Evolutionary conservation across 768 basidiomycete species (phyloP).

Genomic region (Pilatotrama ljubarskyi): DNA sequence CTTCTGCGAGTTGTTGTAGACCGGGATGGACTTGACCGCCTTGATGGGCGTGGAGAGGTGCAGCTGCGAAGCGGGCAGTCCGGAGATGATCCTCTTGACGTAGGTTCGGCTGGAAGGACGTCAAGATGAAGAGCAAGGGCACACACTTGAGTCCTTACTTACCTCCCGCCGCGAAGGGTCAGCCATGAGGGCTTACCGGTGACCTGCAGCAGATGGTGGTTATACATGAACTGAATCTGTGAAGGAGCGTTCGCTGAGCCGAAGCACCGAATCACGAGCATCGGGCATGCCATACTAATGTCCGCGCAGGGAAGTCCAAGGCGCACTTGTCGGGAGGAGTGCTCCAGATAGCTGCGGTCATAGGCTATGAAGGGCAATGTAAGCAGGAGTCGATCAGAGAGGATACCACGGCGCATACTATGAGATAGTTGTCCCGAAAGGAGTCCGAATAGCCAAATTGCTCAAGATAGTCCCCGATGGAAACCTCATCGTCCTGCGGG

Average conservation of each 20-base stretch:
- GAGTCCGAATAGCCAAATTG: constrained; percentile 65
- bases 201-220: constrained; percentile 73
- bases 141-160: no score
- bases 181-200: constrained; percentile 72
- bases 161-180: constrained; percentile 75
- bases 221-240: constrained; percentile 69
- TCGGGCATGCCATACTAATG: constrained; percentile 43
- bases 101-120: constrained; percentile 52
- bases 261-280: neutral
- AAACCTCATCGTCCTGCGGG: constrained; percentile 34
- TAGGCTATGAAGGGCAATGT: constrained; percentile 42
- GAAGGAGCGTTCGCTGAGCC: neutral
- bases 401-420: constrained; percentile 45
- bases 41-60: constrained; percentile 60
- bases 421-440: constrained; percentile 74
- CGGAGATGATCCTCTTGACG: constrained; percentile 59
- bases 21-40: constrained; percentile 33
- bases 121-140: neutral
- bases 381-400: neutral
- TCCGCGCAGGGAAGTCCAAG: constrained; percentile 68
- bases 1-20: neutral
- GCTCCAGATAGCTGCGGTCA: constrained; percentile 83
- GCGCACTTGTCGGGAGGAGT: constrained; percentile 71
- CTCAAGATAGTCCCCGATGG: constrained; percentile 57
- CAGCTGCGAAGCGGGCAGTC: constrained; percentile 51